Percentiles rank a stretch among this genome's conserved stretches.
Conservation (phyloP, 78 protist species). For the Chrysochromulina tobinii region DNA sequence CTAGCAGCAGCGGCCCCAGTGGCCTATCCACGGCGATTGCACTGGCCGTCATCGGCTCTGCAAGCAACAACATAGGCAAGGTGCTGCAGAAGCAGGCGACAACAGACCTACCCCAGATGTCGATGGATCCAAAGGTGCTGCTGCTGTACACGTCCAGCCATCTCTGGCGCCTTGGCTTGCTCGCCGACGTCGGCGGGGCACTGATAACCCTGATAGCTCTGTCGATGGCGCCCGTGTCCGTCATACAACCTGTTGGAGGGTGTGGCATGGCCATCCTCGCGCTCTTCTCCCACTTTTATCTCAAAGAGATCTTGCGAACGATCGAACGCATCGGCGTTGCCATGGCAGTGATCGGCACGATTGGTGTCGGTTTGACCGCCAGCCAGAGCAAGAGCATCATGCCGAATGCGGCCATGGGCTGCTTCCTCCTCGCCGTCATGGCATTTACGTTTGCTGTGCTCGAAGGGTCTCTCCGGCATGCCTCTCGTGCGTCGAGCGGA, state of each 20-base stretch:
- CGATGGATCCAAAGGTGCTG: neutral
- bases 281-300: neutral
- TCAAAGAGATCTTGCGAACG: neutral
- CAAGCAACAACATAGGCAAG: neutral
- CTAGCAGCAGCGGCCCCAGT: too few species aligned
- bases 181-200: neutral
- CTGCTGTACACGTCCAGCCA: neutral
- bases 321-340: neutral
- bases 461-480: too few species aligned
- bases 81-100: constrained; percentile 9
- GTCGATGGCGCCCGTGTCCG: neutral
- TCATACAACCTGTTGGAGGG: neutral
- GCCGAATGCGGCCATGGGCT: neutral
- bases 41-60: neutral
- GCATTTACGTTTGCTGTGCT: too few species aligned
- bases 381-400: neutral
- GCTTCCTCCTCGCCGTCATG: too few species aligned
- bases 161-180: neutral
- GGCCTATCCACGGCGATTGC: too few species aligned
- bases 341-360: neutral
- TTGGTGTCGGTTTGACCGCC: neutral
- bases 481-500: too few species aligned
- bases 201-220: neutral
- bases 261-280: neutral
- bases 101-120: neutral